Conservation (phyloP, 1,284 basidiomycete species). For the Rhodotorula sp. region DNA sequence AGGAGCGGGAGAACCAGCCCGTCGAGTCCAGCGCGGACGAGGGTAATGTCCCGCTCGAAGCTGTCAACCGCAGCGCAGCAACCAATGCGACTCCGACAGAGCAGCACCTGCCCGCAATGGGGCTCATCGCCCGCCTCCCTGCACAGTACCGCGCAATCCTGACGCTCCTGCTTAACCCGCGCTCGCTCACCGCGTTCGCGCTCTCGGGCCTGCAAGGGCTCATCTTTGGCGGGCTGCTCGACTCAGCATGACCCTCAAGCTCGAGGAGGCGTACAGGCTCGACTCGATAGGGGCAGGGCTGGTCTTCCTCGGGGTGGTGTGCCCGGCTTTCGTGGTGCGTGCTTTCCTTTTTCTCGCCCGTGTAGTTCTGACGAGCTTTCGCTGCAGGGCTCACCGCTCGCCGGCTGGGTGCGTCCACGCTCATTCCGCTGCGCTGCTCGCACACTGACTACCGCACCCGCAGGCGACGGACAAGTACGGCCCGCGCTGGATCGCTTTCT, state of each 20-base stretch:
- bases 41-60: background rate
- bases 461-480: conserved; percentile 37
- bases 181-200: conserved; percentile 13
- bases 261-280: conserved; percentile 37
- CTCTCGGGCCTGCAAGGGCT: conserved; percentile 30
- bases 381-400: conserved; percentile 12
- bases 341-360: background rate
- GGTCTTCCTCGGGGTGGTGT: conserved; percentile 41
- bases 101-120: background rate
- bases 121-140: background rate
- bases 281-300: conserved; percentile 42
- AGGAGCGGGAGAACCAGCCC: background rate
- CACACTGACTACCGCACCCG: background rate
- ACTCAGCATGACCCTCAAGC: conserved; percentile 27
- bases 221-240: conserved; percentile 40
- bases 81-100: no score
- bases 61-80: background rate
- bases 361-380: no score
- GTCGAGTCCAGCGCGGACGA: no score
- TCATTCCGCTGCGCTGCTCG: no score
- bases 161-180: background rate
- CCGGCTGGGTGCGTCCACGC: conserved; percentile 15
- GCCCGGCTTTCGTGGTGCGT: conserved; percentile 39
- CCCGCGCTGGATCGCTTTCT: conserved; percentile 30
- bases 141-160: background rate